Evolutionary conservation across 495 filamentous ascomycete species (phyloP).

Genomic region (Penicillium paxilli): DNA sequence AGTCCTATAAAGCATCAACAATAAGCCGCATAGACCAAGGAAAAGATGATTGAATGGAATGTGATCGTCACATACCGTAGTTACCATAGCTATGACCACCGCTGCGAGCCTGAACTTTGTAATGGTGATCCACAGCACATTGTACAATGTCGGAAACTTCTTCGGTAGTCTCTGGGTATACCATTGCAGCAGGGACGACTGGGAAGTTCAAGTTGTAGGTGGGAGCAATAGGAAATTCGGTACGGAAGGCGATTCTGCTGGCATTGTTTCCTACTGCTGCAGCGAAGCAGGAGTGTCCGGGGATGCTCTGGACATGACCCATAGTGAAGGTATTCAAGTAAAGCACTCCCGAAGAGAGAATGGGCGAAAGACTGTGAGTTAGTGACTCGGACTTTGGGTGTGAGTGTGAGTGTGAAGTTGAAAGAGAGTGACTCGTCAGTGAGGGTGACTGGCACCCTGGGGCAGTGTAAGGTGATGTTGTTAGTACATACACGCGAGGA

Average conservation of each 20-base stretch:
- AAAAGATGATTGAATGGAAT: neutral
- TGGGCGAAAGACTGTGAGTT: neutral
- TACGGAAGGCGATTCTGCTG: slow-evolving; percentile 21
- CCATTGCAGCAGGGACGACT: slow-evolving; percentile 61
- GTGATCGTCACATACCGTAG: slow-evolving; percentile 29
- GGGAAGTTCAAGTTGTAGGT: slow-evolving; percentile 63
- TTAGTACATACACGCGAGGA: neutral
- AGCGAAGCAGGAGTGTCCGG: neutral
- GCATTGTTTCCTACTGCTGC: slow-evolving; percentile 21
- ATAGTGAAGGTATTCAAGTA: neutral
- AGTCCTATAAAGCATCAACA: slow-evolving; percentile 38
- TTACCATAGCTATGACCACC: slow-evolving; percentile 75
- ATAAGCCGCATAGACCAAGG: too few relatives aligned
- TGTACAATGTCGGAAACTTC: slow-evolving; percentile 60
- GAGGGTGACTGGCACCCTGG: too few relatives aligned
- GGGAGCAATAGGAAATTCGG: slow-evolving; percentile 15
- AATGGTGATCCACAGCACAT: slow-evolving; percentile 52
- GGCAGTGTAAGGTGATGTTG: too few relatives aligned
- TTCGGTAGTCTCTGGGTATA: slow-evolving; percentile 53
- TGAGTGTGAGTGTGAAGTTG: too few relatives aligned
- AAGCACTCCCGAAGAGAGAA: neutral
- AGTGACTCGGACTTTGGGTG: too few relatives aligned
- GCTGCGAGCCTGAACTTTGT: slow-evolving; percentile 66
- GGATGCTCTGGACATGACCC: neutral
- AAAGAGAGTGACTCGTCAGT: too few relatives aligned